Evolutionary conservation across 2,329 filamentous ascomycete species (phyloP).

Genomic region (Penicillium janthinellum): DNA sequence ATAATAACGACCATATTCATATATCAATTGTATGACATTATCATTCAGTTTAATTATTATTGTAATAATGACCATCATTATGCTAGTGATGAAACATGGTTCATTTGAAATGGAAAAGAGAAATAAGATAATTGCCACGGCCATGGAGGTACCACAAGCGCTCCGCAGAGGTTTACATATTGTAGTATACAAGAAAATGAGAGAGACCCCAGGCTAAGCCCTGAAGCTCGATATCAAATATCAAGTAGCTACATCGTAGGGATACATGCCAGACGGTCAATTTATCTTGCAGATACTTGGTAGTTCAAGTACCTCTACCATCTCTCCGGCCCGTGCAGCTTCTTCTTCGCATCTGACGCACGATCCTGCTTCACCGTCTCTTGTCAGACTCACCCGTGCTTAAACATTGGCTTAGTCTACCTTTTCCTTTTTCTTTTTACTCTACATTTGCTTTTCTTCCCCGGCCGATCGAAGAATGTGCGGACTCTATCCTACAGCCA

Average conservation of each 20-base stretch:
- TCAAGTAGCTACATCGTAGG: background rate
- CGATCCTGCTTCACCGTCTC: slow-evolving; percentile 18
- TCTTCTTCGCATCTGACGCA: background rate
- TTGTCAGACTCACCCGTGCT: slow-evolving; percentile 3
- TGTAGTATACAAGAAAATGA: background rate
- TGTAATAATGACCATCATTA: background rate
- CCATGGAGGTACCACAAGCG: background rate
- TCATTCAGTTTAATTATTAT: background rate
- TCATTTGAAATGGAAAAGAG: background rate
- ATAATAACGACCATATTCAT: background rate
- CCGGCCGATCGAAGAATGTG: slow-evolving; percentile 2
- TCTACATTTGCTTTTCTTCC: background rate
- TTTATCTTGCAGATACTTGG: background rate
- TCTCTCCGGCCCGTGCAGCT: background rate
- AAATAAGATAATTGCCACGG: background rate
- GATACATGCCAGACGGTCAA: background rate
- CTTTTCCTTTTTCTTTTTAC: background rate
- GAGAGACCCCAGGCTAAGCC: background rate
- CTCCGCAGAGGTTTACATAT: background rate
- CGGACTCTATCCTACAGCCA: slow-evolving; percentile 1
- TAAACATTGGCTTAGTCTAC: background rate
- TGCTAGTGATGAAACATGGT: background rate
- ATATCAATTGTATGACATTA: background rate
- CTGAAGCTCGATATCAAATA: background rate
- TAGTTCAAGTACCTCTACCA: background rate